Percentiles rank a stretch among this genome's conserved stretches.
Evolutionary conservation across 2,329 filamentous ascomycete genomes (phyloP).

Genomic region (Xylariaceae sp.): DNA sequence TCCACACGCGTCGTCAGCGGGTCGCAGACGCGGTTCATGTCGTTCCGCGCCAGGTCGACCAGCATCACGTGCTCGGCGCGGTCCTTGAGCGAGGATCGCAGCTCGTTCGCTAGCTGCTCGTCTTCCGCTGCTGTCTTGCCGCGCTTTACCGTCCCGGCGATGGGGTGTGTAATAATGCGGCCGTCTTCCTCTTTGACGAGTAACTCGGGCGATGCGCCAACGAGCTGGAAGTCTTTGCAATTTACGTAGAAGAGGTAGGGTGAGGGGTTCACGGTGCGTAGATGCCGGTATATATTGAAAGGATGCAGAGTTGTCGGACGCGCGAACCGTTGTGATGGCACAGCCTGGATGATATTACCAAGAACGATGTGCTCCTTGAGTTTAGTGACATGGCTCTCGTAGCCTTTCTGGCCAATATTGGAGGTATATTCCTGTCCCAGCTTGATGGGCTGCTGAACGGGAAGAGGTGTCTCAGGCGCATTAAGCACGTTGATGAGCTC

Average conservation of each 20-base stretch:
- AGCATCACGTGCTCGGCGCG: constrained; percentile 96
- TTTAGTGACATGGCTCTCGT: constrained; percentile 79
- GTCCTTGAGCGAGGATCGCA: constrained; percentile 81
- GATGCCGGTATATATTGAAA: constrained; percentile 95
- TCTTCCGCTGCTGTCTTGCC: constrained; percentile 80
- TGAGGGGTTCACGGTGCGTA: constrained; percentile 95
- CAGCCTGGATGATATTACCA: constrained; percentile 96
- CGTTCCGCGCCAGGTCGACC: constrained; percentile 92
- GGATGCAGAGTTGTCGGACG: constrained; percentile 87
- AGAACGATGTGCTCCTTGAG: constrained; percentile 87
- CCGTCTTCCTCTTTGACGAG: constrained; percentile 86
- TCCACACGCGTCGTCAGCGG: constrained; percentile 86
- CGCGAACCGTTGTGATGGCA: constrained; percentile 89
- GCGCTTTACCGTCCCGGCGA: constrained; percentile 90
- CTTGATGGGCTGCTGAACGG: constrained; percentile 68
- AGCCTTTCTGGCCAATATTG: constrained; percentile 84
- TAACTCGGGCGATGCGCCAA: constrained; percentile 91
- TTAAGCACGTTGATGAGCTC: constrained; percentile 68
- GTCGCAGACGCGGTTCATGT: constrained; percentile 93
- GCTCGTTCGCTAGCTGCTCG: constrained; percentile 68
- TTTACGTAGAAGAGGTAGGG: constrained; percentile 97
- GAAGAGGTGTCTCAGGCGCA: constrained; percentile 70
- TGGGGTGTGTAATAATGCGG: constrained; percentile 91
- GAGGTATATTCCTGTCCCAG: constrained; percentile 77
- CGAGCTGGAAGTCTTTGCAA: constrained; percentile 87